Base-by-base conservation (phyloP, 2,329 filamentous ascomycete species). In the Xylaria sp. region DNA sequence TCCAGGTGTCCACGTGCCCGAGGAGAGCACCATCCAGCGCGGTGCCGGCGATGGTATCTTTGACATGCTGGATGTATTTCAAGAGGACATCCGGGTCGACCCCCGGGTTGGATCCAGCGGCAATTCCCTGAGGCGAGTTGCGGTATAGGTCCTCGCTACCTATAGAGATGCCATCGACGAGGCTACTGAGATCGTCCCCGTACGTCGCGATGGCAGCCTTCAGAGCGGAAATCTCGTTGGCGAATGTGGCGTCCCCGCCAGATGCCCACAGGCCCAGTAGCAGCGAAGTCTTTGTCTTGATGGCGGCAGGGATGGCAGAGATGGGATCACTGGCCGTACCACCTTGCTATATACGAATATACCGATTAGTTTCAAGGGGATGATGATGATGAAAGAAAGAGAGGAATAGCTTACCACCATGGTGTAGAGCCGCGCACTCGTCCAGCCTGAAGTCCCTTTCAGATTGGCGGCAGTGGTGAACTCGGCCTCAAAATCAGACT, bases 1-100 rank as follows among this genome's bases (percentile, higher is more conserved):
- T 94, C 93, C 93, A 97, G 61, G 94, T 97, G 79, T 97, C 94
- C 78, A 97, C 94, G 81, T 97, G 94, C 62, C 94, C 94, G 69
- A 97, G 84, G 20, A 88, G 84, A 55, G 84, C 86, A 28, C 82
- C 81, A 46, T 85, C 82, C 28, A 92, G 83, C 58, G 82, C 78
- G 15, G 92, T 94, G 69, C 87, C 88, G 34, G 86, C 77, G 76
- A 97, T 88, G 70, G 88, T 84, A 34, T 84, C 80, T 71, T 90
- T 89, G 69, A 92, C 89, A 78, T 91, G 84, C 68, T 85, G 80
- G 84, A 97, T 93, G 82, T 94, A 96, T 67, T 82, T 80, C 75
- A 89, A 86, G 48, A 97, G 83, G 12, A 83, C 84, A 48, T 84
- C 82, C 5, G 93, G 91, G 58, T 86, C 81, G 50, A 87, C 84